These are phyloP conservation scores for Eremomyces bilateralis DNA, from an alignment of 495 filamentous ascomycete genomes.

Conservation along the genomic window DNA sequence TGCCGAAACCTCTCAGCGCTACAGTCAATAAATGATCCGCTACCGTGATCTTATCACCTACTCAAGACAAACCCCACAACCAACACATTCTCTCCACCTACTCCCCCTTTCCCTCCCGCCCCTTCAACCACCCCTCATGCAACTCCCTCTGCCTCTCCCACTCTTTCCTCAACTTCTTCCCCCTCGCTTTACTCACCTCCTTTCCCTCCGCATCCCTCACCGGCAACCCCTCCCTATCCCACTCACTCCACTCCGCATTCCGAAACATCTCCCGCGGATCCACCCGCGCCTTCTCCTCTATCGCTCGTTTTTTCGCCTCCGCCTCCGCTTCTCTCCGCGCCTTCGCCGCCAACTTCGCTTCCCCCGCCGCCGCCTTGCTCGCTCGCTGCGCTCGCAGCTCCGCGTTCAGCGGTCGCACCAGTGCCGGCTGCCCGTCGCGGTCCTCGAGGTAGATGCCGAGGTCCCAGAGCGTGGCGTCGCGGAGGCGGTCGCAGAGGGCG, in stretches of 20 bases:
- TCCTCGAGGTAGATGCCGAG: constrained; percentile 79
- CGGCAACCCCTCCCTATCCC: constrained; percentile 76
- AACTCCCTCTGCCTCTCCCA: constrained; percentile 83
- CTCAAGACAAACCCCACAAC: no score
- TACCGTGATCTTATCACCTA: no score
- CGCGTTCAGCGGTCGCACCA: constrained; percentile 61
- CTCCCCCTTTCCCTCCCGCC: constrained; percentile 13
- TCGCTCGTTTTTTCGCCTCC: constrained; percentile 24
- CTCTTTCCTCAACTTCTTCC: constrained; percentile 76
- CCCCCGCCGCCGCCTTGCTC: constrained; percentile 39
- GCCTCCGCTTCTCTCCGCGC: constrained; percentile 35
- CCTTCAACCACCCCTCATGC: constrained; percentile 42
- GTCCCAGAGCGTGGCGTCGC: constrained; percentile 57
- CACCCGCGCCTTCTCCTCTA: constrained; percentile 31
- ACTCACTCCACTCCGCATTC: constrained; percentile 51
- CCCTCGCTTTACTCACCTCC: constrained; percentile 58
- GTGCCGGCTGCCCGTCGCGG: constrained; percentile 40
- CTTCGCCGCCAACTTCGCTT: constrained; percentile 35
- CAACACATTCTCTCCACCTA: neutral
- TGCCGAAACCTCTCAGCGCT: no score
- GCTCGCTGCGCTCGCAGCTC: constrained; percentile 51
- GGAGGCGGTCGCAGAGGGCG: constrained; percentile 52
- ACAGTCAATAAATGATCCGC: no score
- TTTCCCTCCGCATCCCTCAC: constrained; percentile 50
- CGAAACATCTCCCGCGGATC: constrained; percentile 40